phyloP scores from a whole-genome alignment of 441 rosid genomes.

The Euphorbia celastroides region DNA sequence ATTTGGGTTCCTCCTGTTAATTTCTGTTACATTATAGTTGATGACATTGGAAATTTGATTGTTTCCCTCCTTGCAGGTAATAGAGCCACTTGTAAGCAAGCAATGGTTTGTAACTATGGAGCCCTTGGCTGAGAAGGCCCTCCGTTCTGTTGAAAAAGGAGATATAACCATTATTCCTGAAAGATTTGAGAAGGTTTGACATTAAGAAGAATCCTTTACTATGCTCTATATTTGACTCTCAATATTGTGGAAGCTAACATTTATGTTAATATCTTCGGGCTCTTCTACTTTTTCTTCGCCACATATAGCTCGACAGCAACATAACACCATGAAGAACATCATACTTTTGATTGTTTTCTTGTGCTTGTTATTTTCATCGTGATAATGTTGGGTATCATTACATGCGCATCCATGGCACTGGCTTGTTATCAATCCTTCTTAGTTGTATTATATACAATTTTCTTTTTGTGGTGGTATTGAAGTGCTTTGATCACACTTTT shows the following conservation, averaged over 20 bases:
- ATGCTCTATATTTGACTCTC: not conserved
- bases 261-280: not conserved
- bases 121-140: slow-evolving; percentile 93
- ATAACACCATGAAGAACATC: not conserved
- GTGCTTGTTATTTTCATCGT: not conserved
- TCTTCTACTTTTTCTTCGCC: not conserved
- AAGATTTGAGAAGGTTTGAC: slow-evolving; percentile 85
- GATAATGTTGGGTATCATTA: not conserved
- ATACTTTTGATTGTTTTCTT: not conserved
- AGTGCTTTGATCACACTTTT: slow-evolving; percentile 3
- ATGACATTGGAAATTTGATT: slow-evolving; percentile 7
- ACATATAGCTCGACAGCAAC: not conserved
- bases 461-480: not conserved
- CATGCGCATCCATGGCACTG: not conserved
- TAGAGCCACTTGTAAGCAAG: slow-evolving; percentile 92
- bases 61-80: slow-evolving; percentile 42
- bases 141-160: slow-evolving; percentile 75
- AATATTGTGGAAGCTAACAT: slow-evolving; percentile 1
- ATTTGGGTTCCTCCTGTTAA: slow-evolving; percentile 13
- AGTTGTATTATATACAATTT: not conserved
- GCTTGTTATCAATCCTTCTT: not conserved
- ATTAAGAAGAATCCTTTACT: not conserved
- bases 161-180: slow-evolving; percentile 78
- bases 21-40: not conserved
- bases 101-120: slow-evolving; percentile 99